Evolutionary conservation across 257 asterid genomes (phyloP).

Genomic region (Solanum sparsipilum): DNA sequence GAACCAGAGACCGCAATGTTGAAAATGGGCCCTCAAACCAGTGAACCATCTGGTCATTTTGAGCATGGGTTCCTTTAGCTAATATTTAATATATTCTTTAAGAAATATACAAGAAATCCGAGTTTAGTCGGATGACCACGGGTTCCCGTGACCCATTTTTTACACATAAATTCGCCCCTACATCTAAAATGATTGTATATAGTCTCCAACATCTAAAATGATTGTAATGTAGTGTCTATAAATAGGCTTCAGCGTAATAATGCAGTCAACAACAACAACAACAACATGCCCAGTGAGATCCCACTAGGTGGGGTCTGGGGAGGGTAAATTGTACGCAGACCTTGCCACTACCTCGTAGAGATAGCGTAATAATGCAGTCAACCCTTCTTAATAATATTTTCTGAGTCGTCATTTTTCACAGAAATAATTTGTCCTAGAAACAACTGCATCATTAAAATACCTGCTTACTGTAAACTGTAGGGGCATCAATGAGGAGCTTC

Average conservation of each 20-base stretch:
- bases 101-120: neutral
- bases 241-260: neutral
- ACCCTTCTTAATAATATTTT: neutral
- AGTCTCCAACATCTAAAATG: neutral
- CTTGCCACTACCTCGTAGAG: too few species aligned
- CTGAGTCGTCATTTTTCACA: neutral
- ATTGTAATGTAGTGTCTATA: neutral
- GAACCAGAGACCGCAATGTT: neutral
- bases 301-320: too few species aligned
- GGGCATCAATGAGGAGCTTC: slow-evolving; percentile 1
- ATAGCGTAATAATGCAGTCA: neutral
- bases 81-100: too few species aligned
- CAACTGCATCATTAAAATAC: slow-evolving; percentile 18
- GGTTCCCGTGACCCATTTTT: neutral
- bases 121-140: neutral
- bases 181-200: neutral
- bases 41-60: neutral
- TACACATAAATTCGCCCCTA: neutral
- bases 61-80: neutral
- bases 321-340: too few species aligned
- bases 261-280: neutral
- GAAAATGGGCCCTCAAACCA: neutral
- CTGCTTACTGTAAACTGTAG: slow-evolving; percentile 27
- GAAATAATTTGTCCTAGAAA: neutral
- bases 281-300: too few species aligned